A percentile compares a stretch with the other conserved stretches of the same genome.
phyloP scores from a whole-genome alignment of 495 filamentous ascomycete genomes.

The Lasiosphaeria hispida region DNA sequence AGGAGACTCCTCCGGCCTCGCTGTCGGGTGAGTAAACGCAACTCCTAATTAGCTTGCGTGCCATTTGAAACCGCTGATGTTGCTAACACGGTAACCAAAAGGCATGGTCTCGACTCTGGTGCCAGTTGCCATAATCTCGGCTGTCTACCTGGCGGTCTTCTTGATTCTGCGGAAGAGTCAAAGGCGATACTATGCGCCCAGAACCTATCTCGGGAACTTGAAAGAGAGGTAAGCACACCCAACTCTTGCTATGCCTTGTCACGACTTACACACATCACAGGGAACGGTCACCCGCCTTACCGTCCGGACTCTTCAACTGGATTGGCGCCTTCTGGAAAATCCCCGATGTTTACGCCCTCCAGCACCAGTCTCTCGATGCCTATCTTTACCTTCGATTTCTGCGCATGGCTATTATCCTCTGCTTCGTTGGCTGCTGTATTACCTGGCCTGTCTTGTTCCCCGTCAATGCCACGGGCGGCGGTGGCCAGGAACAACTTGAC shows the following conservation, averaged over 20 bases:
- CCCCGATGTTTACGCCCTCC: constrained; percentile 78
- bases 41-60: background rate
- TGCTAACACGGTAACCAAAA: background rate
- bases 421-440: constrained; percentile 75
- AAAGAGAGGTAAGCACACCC: constrained; percentile 53
- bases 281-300: constrained; percentile 65
- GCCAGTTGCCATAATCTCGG: constrained; percentile 64
- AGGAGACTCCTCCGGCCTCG: constrained; percentile 11
- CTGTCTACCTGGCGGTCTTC: constrained; percentile 67
- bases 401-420: constrained; percentile 66
- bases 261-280: constrained; percentile 33
- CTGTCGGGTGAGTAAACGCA: constrained; percentile 28
- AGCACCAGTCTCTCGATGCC: constrained; percentile 85
- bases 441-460: constrained; percentile 87
- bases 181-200: constrained; percentile 78
- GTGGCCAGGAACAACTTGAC: constrained; percentile 63
- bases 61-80: background rate
- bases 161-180: constrained; percentile 70
- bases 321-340: constrained; percentile 71
- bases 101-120: constrained; percentile 68
- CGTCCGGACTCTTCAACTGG: constrained; percentile 74
- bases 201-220: constrained; percentile 79
- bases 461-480: constrained; percentile 79
- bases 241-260: background rate
- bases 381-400: constrained; percentile 87